Base-by-base conservation (phyloP, 805 yeast genomes). In the Yamadazyma phyllophila region DNA sequence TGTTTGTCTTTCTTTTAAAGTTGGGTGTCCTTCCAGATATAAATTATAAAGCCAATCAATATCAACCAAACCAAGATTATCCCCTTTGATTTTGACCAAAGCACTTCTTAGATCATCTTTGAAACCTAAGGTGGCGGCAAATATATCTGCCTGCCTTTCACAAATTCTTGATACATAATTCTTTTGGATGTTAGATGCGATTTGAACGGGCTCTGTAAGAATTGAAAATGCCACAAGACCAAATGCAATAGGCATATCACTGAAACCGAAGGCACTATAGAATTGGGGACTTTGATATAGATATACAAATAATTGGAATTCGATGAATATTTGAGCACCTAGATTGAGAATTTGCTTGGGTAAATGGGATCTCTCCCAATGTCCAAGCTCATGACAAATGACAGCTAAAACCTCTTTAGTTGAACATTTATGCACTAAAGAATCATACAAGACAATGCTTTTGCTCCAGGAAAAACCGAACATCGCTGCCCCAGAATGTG, bases 41-140 rank as follows among this genome's bases (percentile, higher is more conserved):
- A 36, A 36, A 36, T 16, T 17, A 20, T 36, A 36, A 20, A 36
- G 39, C 39, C 39, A 36, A 36, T 36, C 39, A 12, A 26, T 36
- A 12, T 20, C n/a, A 9, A 20, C 24, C 24, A 20, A 6, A 4
- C 6, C 24, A 20, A 20, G 24, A 20, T 20, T 20, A 20, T 6
- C 6, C 24, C 24, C 24, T 20, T 20, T 20, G 24, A 20, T 6
- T 20, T 20, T 20, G 24, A 20, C 24, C 24, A 20, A 20, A 20
- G 24, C 24, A 20, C 24, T 20, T 20, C 6, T 20, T 20, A 20
- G 24, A 20, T 20, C 24, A 20, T 20, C 24, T 20, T 20, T 20
- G 24, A 20, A 20, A 20, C 24, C 24, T 20, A 20, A 20, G 24
- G 24, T 20, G 24, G 24, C 24, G 24, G 24, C 24, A 20, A 20